Evolutionary conservation across 768 basidiomycete genomes (phyloP), one percentile per base, ranked within the genome.

Genomic region (Paxillus rubicundulus): DNA sequence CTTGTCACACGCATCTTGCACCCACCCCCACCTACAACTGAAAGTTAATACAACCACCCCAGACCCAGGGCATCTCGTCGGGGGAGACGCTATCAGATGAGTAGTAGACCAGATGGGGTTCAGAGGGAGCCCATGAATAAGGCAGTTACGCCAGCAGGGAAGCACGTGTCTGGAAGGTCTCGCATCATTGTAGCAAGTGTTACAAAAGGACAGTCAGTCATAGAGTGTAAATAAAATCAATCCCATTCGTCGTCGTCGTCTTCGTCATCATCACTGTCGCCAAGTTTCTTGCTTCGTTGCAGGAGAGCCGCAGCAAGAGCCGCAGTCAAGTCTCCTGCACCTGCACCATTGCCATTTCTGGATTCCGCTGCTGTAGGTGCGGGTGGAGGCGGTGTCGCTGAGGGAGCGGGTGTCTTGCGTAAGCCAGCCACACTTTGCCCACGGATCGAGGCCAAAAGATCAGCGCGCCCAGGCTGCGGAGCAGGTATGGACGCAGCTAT

Each of bases 241-340:
- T 77, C 75, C 65, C 87, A 87, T 52, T 84, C 84, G 38, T 86
- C 85, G 32, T 85, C 84, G 20, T 87, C 85, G 0, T 85, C 85
- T 5, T 88, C 87, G 18, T 87, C 86, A 45, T 88, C 86, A 59
- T 90, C 88, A 61, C 87, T 89, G 59, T 93, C 91, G 2, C 89
- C 92, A 59, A 96, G 72, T 63, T 89, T 86, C 73, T 89, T 92
- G 66, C 90, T 96, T 59, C 94, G 74, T 66, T 87, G 82, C 60
- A 85, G 72, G 56, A 98, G 70, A 1, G 93, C 93, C 45, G 83
- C 87, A 5, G 92, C 94, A 42, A 97, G 73, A 8, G 92, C 90
- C 4, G 82, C 77, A 0, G 93, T 92, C 54, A 96, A 68, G 70
- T 94, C 86, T 0, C 80, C 86, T 10, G 86, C 90, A 12, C 75